Evolutionary conservation across 805 yeast genomes (phyloP).

Genomic region (Saccharomyces paradoxus): DNA sequence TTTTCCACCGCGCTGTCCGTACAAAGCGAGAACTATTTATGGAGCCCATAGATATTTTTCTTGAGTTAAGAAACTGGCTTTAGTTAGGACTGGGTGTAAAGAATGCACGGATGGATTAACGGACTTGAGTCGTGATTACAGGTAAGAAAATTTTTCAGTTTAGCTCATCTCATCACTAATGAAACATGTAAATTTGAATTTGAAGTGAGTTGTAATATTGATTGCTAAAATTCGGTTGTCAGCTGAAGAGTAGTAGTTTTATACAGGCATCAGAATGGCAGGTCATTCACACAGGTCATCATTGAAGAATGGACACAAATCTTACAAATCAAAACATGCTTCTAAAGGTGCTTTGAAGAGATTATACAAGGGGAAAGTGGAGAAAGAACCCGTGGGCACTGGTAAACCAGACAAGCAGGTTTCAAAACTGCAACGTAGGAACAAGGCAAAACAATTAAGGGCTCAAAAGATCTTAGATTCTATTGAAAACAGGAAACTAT

Average conservation of each 20-base stretch:
- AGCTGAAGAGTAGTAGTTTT: not conserved
- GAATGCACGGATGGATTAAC: not conserved
- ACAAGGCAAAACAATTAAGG: constrained; percentile 69
- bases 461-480: constrained; percentile 58
- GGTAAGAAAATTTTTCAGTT: not conserved
- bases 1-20: not conserved
- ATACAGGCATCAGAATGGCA: constrained; percentile 37
- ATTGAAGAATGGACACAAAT: constrained; percentile 74
- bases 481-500: constrained; percentile 54
- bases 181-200: not conserved
- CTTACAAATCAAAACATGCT: constrained; percentile 86
- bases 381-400: constrained; percentile 41
- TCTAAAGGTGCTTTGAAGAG: constrained; percentile 82
- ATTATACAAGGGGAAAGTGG: constrained; percentile 78
- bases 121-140: not conserved
- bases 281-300: constrained; percentile 82
- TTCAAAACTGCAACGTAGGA: constrained; percentile 63
- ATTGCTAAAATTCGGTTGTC: not conserved
- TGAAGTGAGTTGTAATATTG: not conserved
- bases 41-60: too few species aligned
- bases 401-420: constrained; percentile 27
- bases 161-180: not conserved
- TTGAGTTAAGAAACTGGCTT: not conserved
- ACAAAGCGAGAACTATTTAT: not conserved
- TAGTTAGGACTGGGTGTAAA: not conserved